phyloP scores from a whole-genome alignment of 179 eudicot species.

The Actinidia arguta region DNA sequence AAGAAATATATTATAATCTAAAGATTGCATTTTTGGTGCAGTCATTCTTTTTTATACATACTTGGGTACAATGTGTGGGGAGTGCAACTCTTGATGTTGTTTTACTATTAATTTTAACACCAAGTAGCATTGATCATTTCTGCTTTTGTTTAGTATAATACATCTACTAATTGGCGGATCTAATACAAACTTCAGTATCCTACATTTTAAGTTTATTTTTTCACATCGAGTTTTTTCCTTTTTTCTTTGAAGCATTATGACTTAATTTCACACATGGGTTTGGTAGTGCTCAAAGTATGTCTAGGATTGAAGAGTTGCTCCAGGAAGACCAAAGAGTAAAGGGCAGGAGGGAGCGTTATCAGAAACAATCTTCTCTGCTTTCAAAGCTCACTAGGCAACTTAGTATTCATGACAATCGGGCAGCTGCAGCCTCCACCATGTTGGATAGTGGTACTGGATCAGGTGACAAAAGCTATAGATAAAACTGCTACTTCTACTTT shows the following conservation, averaged over 20 bases:
- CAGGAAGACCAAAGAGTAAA: constrained; percentile 94
- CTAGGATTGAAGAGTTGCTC: constrained; percentile 93
- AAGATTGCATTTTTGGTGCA: not conserved
- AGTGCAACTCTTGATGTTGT: not conserved
- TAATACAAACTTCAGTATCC: not conserved
- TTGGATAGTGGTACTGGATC: constrained; percentile 64
- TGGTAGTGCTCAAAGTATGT: constrained; percentile 75
- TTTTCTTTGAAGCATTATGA: not conserved
- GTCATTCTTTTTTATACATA: not conserved
- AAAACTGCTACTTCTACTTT: not conserved
- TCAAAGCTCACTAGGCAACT: constrained; percentile 91
- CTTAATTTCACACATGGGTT: not conserved
- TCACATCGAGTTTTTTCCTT: not conserved
- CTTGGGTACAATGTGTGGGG: not conserved
- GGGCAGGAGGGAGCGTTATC: constrained; percentile 77
- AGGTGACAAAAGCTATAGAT: constrained; percentile 44
- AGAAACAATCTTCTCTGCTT: constrained; percentile 89
- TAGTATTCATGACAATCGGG: constrained; percentile 92
- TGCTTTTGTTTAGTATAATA: not conserved
- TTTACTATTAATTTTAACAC: not conserved
- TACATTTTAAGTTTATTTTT: not conserved
- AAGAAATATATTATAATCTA: not conserved
- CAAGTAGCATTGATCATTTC: not conserved
- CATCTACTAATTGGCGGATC: not conserved
- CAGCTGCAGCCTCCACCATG: constrained; percentile 79